phyloP scores from a whole-genome alignment of 345 rosid species.

The Hirschfeldia incana region DNA sequence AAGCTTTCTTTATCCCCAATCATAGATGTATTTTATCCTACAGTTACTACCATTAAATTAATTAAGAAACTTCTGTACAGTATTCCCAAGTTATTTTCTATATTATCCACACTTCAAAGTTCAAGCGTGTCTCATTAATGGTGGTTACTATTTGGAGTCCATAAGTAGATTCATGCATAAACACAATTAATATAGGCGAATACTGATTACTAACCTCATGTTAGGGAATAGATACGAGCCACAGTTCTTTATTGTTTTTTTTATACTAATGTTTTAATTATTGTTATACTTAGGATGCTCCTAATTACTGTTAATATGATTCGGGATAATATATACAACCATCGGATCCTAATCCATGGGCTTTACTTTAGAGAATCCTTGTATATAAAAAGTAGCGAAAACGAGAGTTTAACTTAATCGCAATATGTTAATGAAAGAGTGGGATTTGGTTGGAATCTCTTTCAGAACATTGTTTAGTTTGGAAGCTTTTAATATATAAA shows the following conservation, averaged over 20 bases:
- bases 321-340: background rate
- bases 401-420: constrained; percentile 42
- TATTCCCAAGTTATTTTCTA: constrained; percentile 10
- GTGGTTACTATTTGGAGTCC: background rate
- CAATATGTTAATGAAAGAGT: constrained; percentile 45
- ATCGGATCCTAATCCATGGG: constrained; percentile 20
- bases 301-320: background rate
- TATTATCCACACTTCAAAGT: constrained; percentile 18
- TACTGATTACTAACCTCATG: background rate
- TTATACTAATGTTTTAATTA: background rate
- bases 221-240: constrained; percentile 25
- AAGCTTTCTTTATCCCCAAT: background rate
- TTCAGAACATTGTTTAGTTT: constrained; percentile 28
- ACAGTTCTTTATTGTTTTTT: constrained; percentile 10
- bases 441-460: constrained; percentile 61
- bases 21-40: constrained; percentile 5
- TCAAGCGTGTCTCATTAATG: constrained; percentile 15
- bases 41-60: background rate
- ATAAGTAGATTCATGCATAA: constrained; percentile 14
- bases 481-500: constrained; percentile 26
- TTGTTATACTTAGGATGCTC: background rate
- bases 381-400: constrained; percentile 14
- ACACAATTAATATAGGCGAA: background rate
- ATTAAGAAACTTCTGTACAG: constrained; percentile 7
- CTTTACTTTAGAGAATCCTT: constrained; percentile 7